Evolutionary conservation across 1,139 yeast species (phyloP), one percentile per base, ranked within the genome.

Genomic region (Candida labiduridarum): DNA sequence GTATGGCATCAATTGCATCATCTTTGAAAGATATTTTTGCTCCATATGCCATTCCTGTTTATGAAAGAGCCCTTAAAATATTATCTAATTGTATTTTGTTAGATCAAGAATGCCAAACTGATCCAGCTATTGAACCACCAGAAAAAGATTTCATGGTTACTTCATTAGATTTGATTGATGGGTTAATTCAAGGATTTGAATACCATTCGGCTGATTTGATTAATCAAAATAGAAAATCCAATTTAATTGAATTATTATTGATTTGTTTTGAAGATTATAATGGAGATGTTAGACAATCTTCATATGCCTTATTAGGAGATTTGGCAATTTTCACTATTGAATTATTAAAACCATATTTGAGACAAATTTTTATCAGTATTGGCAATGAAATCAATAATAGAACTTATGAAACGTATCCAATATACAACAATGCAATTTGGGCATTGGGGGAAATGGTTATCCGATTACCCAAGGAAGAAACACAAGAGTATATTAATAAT

Each of bases 341-440:
- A 43, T 69, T 81, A n/a, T 70, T 88, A 30, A 68, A 70, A 48
- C 89, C 91, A 1, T 74, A 79, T 55, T 64, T 88, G 55, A 78
- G 82, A 53, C 76, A 78, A 40, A 72, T 90, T 29, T 73, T 91
- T 62, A 73, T 84, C 29, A 77, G 82, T 49, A 80, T 88, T 54
- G 85, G 91, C 4, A 82, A 85, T 55, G 96, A 89, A 63, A 75
- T 87, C 56, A 72, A 80, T 50, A 78, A 74, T 59, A 65, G 85
- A 52, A 69, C 76, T 44, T 72, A 69, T 60, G 70, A 71, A 50
- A 70, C 89, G 56, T 71, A 77, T 67, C 81, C 94, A 16, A 86
- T 89, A 46, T 80, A 86, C 66, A 89, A 91, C 65, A 94, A 94
- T 67, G 96, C 98, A 1, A 84, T 90, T 46, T 94, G 99, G 99